phyloP scores from a whole-genome alignment of 2,329 filamentous ascomycete genomes.

The Verticillium zaregamsianum region DNA sequence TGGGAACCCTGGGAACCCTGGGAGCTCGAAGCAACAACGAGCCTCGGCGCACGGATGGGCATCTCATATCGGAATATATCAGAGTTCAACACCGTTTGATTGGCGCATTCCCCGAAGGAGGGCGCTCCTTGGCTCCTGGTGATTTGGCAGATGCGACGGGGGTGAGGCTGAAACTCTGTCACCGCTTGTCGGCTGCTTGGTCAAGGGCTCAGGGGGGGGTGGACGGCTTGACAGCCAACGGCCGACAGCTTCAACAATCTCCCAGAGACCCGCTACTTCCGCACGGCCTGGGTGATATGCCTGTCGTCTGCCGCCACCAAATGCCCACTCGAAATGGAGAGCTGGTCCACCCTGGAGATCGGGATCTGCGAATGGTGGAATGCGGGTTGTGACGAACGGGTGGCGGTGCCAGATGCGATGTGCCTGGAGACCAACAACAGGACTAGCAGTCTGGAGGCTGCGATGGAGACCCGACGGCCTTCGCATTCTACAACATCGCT shows the following conservation, averaged over 20 bases:
- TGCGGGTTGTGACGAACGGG: background rate
- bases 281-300: background rate
- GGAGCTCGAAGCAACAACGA: background rate
- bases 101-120: background rate
- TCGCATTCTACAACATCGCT: background rate
- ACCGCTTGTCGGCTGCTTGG: background rate
- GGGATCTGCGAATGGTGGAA: background rate
- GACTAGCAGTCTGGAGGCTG: background rate
- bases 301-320: background rate
- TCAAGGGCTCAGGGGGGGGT: background rate
- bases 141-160: background rate
- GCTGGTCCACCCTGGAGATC: background rate
- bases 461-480: background rate
- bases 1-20: too few species aligned
- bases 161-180: background rate
- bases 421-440: background rate
- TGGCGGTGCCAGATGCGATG: background rate
- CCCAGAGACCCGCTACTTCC: background rate
- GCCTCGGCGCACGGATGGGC: background rate
- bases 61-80: background rate
- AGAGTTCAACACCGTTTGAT: background rate
- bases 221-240: background rate
- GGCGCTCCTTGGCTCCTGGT: background rate
- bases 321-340: background rate
- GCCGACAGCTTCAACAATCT: background rate